Conservation (phyloP, 768 basidiomycete species). For the Leucocoprinus sp. region DNA sequence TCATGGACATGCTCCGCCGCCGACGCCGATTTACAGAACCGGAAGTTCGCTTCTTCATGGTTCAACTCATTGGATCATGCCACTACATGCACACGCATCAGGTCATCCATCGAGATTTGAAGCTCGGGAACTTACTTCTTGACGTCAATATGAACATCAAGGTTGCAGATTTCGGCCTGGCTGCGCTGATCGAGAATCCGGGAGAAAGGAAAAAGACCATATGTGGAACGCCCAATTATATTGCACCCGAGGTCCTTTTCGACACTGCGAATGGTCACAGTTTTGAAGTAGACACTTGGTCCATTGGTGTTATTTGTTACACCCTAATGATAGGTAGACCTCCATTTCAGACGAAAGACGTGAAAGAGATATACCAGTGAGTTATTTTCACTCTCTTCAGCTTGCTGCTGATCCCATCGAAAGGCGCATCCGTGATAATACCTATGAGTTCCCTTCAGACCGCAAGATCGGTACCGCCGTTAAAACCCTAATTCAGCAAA, state of each 20-base stretch:
- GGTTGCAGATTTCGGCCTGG: slow-evolving; percentile 95
- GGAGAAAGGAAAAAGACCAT: slow-evolving; percentile 99
- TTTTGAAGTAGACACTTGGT: slow-evolving; percentile 99
- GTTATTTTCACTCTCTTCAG: slow-evolving; percentile 14
- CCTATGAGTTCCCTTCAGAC: slow-evolving; percentile 86
- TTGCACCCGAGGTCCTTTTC: slow-evolving; percentile 95
- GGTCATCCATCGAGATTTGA: slow-evolving; percentile 96
- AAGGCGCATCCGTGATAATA: slow-evolving; percentile 88
- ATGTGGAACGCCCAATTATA: slow-evolving; percentile 98
- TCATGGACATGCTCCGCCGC: slow-evolving; percentile 86
- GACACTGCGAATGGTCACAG: slow-evolving; percentile 95
- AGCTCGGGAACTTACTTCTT: slow-evolving; percentile 91
- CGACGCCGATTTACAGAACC: slow-evolving; percentile 86
- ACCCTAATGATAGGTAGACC: slow-evolving; percentile 92
- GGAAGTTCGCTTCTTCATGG: slow-evolving; percentile 86
- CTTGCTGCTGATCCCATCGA: slow-evolving; percentile 8
- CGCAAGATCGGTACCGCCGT: slow-evolving; percentile 63
- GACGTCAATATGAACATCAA: slow-evolving; percentile 91
- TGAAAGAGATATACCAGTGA: slow-evolving; percentile 92
- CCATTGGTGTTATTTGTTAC: slow-evolving; percentile 93
- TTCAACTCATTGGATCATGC: slow-evolving; percentile 93
- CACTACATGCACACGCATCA: slow-evolving; percentile 96
- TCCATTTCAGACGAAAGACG: slow-evolving; percentile 97
- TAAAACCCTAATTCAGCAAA: slow-evolving; percentile 70
- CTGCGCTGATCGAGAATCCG: slow-evolving; percentile 91